Evolutionary conservation across 345 rosid genomes (phyloP).

Genomic region (Aquilaria sinensis): DNA sequence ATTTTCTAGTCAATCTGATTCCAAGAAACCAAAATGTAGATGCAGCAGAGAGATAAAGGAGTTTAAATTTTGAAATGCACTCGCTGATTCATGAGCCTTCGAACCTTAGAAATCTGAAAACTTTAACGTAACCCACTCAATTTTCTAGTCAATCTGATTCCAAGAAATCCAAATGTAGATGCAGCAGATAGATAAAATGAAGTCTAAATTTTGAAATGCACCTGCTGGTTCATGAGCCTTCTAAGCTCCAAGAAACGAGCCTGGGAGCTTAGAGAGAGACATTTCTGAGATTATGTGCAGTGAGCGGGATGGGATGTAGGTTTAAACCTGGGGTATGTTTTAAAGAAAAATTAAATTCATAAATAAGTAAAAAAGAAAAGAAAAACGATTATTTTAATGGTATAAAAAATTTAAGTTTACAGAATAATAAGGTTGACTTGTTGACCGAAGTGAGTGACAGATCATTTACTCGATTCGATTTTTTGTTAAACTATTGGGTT

Average conservation of each 20-base stretch:
- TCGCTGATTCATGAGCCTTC: slow-evolving; percentile 7
- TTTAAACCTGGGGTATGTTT: slow-evolving; percentile 13
- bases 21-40: neutral
- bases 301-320: slow-evolving; percentile 18
- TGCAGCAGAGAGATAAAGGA: slow-evolving; percentile 4
- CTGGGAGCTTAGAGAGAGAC: slow-evolving; percentile 14
- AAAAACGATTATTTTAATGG: neutral
- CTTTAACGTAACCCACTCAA: slow-evolving; percentile 3
- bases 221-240: slow-evolving; percentile 1
- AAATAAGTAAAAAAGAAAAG: neutral
- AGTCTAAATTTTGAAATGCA: slow-evolving; percentile 1
- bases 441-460: slow-evolving; percentile 10
- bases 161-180: neutral
- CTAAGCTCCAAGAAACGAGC: slow-evolving; percentile 18
- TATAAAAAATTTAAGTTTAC: neutral
- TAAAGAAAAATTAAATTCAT: neutral
- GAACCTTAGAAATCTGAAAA: slow-evolving; percentile 7
- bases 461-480: neutral
- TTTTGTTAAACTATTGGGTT: neutral
- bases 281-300: slow-evolving; percentile 1
- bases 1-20: slow-evolving; percentile 7
- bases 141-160: slow-evolving; percentile 7
- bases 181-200: slow-evolving; percentile 3
- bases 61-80: slow-evolving; percentile 4
- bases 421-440: neutral